Evolutionary conservation across 371 early-diverging fungal genomes (phyloP).

Genomic region (Apophysomyces variabilis): DNA sequence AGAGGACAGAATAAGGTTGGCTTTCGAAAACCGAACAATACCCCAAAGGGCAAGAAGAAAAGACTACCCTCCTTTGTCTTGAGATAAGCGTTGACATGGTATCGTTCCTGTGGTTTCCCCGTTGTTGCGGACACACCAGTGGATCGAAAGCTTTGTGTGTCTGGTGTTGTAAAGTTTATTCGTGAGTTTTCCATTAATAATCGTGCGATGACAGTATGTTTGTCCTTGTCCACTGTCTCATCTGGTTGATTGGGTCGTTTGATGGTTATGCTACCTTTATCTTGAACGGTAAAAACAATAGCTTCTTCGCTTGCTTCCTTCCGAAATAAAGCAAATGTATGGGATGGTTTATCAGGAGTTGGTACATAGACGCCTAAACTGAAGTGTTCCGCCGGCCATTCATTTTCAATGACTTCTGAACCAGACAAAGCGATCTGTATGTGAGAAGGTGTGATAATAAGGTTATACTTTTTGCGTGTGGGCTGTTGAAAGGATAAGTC

Average conservation of each 20-base stretch:
- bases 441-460: conserved; percentile 30
- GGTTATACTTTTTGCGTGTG: conserved; percentile 42
- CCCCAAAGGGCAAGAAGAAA: conserved; percentile 57
- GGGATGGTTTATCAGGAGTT: conserved; percentile 51
- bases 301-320: conserved; percentile 31
- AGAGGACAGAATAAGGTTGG: conserved; percentile 57
- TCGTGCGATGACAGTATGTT: conserved; percentile 20
- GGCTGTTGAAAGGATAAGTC: conserved; percentile 45
- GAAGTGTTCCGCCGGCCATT: conserved; percentile 26
- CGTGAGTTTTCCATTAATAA: conserved; percentile 23
- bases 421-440: conserved; percentile 31
- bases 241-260: conserved; percentile 7
- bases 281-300: conserved; percentile 45
- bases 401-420: conserved; percentile 26
- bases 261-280: conserved; percentile 30
- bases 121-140: conserved; percentile 34
- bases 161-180: conserved; percentile 30
- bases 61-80: conserved; percentile 55
- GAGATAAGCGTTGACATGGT: conserved; percentile 41
- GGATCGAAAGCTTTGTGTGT: conserved; percentile 22
- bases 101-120: conserved; percentile 33
- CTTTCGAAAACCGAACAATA: conserved; percentile 70
- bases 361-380: conserved; percentile 46
- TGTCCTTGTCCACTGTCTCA: conserved; percentile 15
- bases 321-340: conserved; percentile 42